Evolutionary conservation across 257 asterid genomes (phyloP).

Genomic region (Cruciata laevipes): DNA sequence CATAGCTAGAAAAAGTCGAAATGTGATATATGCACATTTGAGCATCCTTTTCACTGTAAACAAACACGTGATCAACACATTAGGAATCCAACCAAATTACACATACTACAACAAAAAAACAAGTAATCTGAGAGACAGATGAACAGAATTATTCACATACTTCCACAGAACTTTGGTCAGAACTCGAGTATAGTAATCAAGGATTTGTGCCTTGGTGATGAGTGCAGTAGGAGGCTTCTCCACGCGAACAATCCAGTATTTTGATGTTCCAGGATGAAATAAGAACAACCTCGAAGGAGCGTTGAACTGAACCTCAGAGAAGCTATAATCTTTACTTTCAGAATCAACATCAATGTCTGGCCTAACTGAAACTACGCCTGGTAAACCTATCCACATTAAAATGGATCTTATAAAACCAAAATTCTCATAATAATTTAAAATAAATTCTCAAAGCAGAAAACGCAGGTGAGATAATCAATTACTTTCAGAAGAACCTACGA

Average conservation of each 20-base stretch:
- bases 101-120: neutral
- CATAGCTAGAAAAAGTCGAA: slow-evolving; percentile 65
- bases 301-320: slow-evolving; percentile 25
- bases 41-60: slow-evolving; percentile 70
- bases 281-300: slow-evolving; percentile 29
- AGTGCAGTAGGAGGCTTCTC: slow-evolving; percentile 62
- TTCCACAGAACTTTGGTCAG: slow-evolving; percentile 69
- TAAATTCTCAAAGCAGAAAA: neutral
- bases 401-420: neutral
- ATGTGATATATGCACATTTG: slow-evolving; percentile 90
- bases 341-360: slow-evolving; percentile 64
- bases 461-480: neutral
- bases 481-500: slow-evolving; percentile 27
- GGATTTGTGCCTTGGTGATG: slow-evolving; percentile 53
- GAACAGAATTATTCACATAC: slow-evolving; percentile 37
- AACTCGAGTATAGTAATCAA: slow-evolving; percentile 70
- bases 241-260: slow-evolving; percentile 68
- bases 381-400: slow-evolving; percentile 38
- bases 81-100: slow-evolving; percentile 7
- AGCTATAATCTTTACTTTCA: slow-evolving; percentile 43
- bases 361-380: slow-evolving; percentile 56
- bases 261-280: slow-evolving; percentile 56
- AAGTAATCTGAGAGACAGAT: slow-evolving; percentile 5
- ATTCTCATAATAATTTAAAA: neutral
- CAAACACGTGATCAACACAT: slow-evolving; percentile 15